Evolutionary conservation across 2,329 filamentous ascomycete species (phyloP).

Genomic region (Verticillium albo-atrum): DNA sequence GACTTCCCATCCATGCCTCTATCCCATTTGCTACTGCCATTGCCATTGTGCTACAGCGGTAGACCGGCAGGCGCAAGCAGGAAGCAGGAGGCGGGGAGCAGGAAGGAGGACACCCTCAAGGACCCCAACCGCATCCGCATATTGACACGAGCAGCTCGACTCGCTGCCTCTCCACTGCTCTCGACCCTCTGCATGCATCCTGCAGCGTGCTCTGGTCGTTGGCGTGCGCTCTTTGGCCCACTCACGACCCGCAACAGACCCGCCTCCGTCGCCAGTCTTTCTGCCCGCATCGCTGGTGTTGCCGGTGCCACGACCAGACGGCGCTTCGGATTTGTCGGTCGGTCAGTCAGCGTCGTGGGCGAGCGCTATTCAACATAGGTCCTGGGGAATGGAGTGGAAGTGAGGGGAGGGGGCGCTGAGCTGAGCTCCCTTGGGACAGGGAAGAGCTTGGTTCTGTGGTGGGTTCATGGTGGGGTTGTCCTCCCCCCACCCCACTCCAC

Average conservation of each 20-base stretch:
- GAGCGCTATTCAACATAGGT: neutral
- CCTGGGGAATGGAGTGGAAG: neutral
- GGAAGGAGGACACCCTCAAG: neutral
- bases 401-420: neutral
- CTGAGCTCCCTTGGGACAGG: neutral
- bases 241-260: neutral
- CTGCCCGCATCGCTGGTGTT: neutral
- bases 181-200: neutral
- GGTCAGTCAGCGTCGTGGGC: neutral
- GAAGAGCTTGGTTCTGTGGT: neutral
- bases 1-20: neutral
- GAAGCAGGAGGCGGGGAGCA: neutral
- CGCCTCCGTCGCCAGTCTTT: neutral
- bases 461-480: neutral
- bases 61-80: neutral
- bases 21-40: neutral
- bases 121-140: neutral
- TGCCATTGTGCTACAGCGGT: neutral
- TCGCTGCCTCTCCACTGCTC: neutral
- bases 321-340: neutral
- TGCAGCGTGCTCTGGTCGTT: neutral
- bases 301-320: neutral
- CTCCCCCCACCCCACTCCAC: neutral
- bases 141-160: neutral
- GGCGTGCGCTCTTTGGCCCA: neutral